phyloP scores from a whole-genome alignment of 305 asterid species.

The Rubia peregrina region DNA sequence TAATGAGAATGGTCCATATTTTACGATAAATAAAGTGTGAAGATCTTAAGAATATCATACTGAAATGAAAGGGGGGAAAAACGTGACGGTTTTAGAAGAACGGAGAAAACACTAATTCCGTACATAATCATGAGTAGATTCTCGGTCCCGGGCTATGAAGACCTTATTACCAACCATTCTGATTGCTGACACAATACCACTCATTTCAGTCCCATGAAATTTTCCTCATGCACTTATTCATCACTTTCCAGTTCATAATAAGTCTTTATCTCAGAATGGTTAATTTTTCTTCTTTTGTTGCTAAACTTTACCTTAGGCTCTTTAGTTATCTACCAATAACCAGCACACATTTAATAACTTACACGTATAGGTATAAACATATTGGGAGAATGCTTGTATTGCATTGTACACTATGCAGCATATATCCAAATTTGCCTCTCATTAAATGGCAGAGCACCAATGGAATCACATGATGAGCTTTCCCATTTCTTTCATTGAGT shows the following conservation, averaged over 20 bases:
- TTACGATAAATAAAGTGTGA: too few species aligned
- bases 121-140: slow-evolving; percentile 45
- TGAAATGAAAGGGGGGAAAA: too few species aligned
- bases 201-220: slow-evolving; percentile 47
- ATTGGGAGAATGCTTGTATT: slow-evolving; percentile 6
- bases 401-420: not conserved
- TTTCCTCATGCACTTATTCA: slow-evolving; percentile 11
- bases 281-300: not conserved
- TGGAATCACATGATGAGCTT: slow-evolving; percentile 20
- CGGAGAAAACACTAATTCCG: slow-evolving; percentile 25
- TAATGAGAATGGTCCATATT: not conserved
- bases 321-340: not conserved
- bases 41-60: too few species aligned
- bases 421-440: slow-evolving; percentile 14
- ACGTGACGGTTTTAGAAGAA: not conserved
- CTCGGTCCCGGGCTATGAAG: slow-evolving; percentile 13
- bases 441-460: slow-evolving; percentile 12
- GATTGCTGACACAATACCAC: slow-evolving; percentile 52
- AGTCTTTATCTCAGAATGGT: not conserved
- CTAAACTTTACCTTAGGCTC: not conserved
- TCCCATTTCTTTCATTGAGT: slow-evolving; percentile 18
- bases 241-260: slow-evolving; percentile 10
- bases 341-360: not conserved
- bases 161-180: slow-evolving; percentile 24
- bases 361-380: not conserved